Evolutionary conservation across 192 early-diverging fungal genomes (phyloP).

Genomic region (Coemansia biformis): DNA sequence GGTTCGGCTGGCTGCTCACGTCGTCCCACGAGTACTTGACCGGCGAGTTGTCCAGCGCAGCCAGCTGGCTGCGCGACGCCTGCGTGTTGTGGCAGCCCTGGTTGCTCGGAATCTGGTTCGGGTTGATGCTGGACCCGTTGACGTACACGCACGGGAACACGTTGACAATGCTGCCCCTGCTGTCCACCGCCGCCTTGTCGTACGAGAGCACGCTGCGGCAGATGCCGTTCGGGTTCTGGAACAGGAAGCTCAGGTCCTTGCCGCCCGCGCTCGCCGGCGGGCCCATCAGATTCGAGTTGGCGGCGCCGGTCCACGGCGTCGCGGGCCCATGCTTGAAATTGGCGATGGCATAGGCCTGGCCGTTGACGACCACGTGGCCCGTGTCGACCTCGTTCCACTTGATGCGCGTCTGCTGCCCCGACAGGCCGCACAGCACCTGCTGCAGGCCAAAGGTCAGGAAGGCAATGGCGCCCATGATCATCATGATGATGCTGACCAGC

Average conservation of each 20-base stretch:
- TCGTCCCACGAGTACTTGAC: slow-evolving; percentile 68
- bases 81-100: slow-evolving; percentile 59
- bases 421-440: slow-evolving; percentile 56
- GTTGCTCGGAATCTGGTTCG: slow-evolving; percentile 48
- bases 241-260: slow-evolving; percentile 70
- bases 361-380: slow-evolving; percentile 57
- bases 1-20: slow-evolving; percentile 54
- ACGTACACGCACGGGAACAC: slow-evolving; percentile 74
- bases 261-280: slow-evolving; percentile 57
- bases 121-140: slow-evolving; percentile 38
- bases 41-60: slow-evolving; percentile 40
- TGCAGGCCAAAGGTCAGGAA: slow-evolving; percentile 85
- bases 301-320: slow-evolving; percentile 37
- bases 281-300: slow-evolving; percentile 53
- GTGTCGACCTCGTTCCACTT: slow-evolving; percentile 54
- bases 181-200: slow-evolving; percentile 12
- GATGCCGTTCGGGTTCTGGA: slow-evolving; percentile 65
- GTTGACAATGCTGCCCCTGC: slow-evolving; percentile 44
- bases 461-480: slow-evolving; percentile 67
- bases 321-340: slow-evolving; percentile 53
- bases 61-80: slow-evolving; percentile 45
- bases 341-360: slow-evolving; percentile 59
- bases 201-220: slow-evolving; percentile 58
- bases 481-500: slow-evolving; percentile 69
- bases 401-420: slow-evolving; percentile 39